Base-by-base conservation (phyloP, 495 filamentous ascomycete species). In the Hypoxylon lienhwacheense region DNA sequence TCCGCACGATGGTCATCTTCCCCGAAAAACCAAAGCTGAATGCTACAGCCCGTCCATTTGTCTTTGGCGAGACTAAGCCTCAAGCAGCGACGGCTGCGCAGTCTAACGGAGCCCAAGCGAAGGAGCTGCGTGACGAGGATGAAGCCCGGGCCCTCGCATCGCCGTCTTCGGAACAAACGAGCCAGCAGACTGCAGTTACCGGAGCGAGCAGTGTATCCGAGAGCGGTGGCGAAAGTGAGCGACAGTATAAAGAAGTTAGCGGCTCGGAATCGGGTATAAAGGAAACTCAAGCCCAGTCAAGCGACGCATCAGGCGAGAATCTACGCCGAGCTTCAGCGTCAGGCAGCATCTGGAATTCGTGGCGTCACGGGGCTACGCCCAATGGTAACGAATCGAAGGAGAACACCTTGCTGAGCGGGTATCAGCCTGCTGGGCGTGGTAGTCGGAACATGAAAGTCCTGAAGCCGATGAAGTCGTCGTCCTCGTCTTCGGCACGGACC, bases 371-470 rank as follows among this genome's bases (percentile, higher is more conserved):
- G 10, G 59, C 75, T 12, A 73, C 75, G 24, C 53, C 71, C 3
- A 76, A 80, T 33, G 70, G 75, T 1, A 77, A 63, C 51, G 71
- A 71, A 4, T 64, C 72, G 25, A 74, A 70, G 40, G 83, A 79
- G 42, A 62, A 66, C n/a, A 68, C 72, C 4, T 68, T 70, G 16
- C 50, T 73, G 60, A 82, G 79, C 47, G 79, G 80, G 4, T 85
- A 86, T 49, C 81, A 84, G 63, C 75, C 78, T 47, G 75, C 81
- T 11, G 57, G 67, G 35, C 70, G 81, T 25, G 70, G 79, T 2
- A 70, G 72, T 19, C 81, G 86, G 40, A 76, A 80, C 21, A 90
- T 90, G 87, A 91, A 89, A 72, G 81, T 91, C 6, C 75, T 91
- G n/a, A 83, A 85, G 50, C 81, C 88, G 7, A 79, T 73, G 29